phyloP scores from a whole-genome alignment of 1,139 yeast species.

The Tardiomyces digboiensis region DNA sequence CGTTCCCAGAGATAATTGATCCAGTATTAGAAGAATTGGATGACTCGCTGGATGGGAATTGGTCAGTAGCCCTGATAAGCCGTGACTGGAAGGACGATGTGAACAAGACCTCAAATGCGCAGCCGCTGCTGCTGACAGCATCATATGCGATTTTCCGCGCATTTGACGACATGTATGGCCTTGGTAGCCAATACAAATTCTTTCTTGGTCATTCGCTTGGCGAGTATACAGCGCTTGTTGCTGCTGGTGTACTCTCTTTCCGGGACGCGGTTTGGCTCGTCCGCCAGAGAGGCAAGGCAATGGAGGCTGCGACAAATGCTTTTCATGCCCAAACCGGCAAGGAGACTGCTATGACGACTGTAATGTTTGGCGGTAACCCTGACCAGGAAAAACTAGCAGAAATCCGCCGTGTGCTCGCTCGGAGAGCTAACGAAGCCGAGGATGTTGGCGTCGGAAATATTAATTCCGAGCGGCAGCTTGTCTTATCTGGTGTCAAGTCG shows the following conservation, averaged over 20 bases:
- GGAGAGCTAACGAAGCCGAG: not conserved
- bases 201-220: conserved; percentile 56
- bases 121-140: conserved; percentile 49
- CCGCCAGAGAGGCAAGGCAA: conserved; percentile 40
- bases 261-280: conserved; percentile 40
- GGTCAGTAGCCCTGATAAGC: not conserved
- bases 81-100: not conserved
- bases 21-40: not conserved
- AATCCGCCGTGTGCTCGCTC: not conserved
- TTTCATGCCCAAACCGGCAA: not conserved
- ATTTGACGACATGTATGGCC: conserved; percentile 18
- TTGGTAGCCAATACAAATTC: conserved; percentile 16
- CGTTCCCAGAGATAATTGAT: conserved; percentile 7
- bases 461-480: conserved; percentile 36
- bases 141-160: conserved; percentile 33
- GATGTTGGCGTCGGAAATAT: conserved; percentile 32
- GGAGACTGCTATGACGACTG: not conserved
- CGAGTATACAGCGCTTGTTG: conserved; percentile 45
- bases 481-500: conserved; percentile 33
- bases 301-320: conserved; percentile 29
- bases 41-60: not conserved
- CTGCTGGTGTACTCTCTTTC: conserved; percentile 35
- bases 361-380: not conserved
- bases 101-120: conserved; percentile 42
- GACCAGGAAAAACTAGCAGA: not conserved